These are phyloP conservation scores for Salvia miltiorrhiza DNA, from an alignment of 257 asterid species.

Conservation along the genomic window DNA sequence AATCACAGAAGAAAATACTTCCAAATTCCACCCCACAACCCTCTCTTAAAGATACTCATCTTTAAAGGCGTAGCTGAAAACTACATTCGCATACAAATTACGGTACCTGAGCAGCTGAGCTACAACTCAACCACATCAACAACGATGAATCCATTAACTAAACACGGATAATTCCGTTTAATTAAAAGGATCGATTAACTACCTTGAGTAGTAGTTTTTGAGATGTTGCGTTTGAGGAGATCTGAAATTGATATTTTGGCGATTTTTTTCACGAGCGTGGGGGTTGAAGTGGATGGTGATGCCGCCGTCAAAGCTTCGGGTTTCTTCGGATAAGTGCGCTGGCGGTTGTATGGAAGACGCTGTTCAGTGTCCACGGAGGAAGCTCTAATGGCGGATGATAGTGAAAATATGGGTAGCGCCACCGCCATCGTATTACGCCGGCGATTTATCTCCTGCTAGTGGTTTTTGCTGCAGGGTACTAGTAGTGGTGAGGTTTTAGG, in stretches of 20 bases:
- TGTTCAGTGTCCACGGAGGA: slow-evolving; percentile 70
- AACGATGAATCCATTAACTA: neutral
- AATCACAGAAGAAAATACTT: neutral
- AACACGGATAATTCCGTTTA: neutral
- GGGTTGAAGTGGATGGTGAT: slow-evolving; percentile 18
- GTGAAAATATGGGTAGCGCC: slow-evolving; percentile 37
- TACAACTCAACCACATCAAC: neutral
- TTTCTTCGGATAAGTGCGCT: slow-evolving; percentile 69
- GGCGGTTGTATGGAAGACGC: slow-evolving; percentile 70
- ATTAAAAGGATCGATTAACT: neutral
- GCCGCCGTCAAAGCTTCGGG: slow-evolving; percentile 26
- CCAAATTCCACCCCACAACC: neutral
- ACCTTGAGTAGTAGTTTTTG: slow-evolving; percentile 32
- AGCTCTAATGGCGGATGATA: slow-evolving; percentile 39
- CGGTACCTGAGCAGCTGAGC: neutral
- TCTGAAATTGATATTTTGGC: slow-evolving; percentile 51
- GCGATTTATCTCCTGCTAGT: neutral
- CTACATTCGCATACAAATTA: neutral
- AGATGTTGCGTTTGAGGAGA: slow-evolving; percentile 62
- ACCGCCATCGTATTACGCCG: slow-evolving; percentile 41
- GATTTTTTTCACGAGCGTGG: slow-evolving; percentile 24
- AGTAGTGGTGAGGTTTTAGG: slow-evolving; percentile 4
- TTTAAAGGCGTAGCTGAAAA: neutral
- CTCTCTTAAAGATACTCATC: neutral
- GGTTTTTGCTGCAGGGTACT: neutral